phyloP scores from a whole-genome alignment of 352 stramenopile genomes.

The Globisporangium paroecandrum region DNA sequence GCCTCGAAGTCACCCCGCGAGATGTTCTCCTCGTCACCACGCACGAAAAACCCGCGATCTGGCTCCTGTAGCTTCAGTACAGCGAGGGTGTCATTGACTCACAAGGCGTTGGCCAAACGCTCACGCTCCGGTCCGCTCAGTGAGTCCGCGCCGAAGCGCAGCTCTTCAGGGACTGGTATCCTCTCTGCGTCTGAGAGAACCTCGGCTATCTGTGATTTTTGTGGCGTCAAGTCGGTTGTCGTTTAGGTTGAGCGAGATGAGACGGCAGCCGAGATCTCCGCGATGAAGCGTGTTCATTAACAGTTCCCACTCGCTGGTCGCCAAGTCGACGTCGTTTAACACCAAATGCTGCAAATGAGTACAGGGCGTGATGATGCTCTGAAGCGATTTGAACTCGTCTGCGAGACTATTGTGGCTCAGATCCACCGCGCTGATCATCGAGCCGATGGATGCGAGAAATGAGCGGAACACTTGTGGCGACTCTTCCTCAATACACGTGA shows the following conservation, averaged over 20 bases:
- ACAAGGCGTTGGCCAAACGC: not conserved
- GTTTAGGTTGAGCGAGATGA: not conserved
- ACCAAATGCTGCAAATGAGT: not conserved
- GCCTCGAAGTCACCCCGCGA: not conserved
- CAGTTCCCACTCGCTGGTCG: not conserved
- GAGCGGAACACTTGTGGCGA: not conserved
- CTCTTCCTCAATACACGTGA: not conserved
- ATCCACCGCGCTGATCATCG: not conserved
- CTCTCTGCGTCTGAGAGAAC: not conserved
- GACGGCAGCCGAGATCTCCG: not conserved
- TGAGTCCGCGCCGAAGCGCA: not conserved
- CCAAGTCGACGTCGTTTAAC: not conserved
- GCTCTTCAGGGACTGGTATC: not conserved
- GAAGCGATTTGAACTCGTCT: not conserved
- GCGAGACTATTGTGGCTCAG: not conserved
- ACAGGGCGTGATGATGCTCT: not conserved
- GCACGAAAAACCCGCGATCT: not conserved
- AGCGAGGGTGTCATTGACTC: not conserved
- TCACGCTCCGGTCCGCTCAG: not conserved
- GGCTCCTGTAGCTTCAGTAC: not conserved
- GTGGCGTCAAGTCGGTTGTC: not conserved
- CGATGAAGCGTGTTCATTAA: not conserved
- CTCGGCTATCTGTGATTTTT: not conserved
- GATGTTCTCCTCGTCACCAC: too few species aligned
- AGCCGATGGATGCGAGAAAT: not conserved